A percentile compares a stretch with the other conserved stretches of the same genome.
These are phyloP conservation scores for Arthrobotrys iridis DNA, from an alignment of 2,329 filamentous ascomycete genomes.

Conservation along the genomic window DNA sequence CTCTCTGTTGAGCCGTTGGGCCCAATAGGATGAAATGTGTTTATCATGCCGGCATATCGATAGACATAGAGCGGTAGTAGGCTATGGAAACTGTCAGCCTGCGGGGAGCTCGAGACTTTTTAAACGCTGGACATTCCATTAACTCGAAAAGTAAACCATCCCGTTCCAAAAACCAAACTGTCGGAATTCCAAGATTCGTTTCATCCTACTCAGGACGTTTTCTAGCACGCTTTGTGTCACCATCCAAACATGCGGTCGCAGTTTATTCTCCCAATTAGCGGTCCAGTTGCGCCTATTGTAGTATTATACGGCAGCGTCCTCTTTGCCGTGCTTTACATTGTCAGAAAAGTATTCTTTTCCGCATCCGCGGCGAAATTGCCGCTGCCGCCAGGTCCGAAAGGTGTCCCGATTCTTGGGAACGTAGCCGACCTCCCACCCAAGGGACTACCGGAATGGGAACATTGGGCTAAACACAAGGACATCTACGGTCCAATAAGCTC, in stretches of 20 bases:
- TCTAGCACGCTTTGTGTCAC: neutral
- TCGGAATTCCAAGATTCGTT: neutral
- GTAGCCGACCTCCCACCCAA: constrained; percentile 60
- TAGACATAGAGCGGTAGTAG: no score
- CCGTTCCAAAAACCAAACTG: constrained; percentile 2
- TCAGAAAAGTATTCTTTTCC: constrained; percentile 7
- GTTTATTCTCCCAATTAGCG: constrained; percentile 1
- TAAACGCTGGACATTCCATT: neutral
- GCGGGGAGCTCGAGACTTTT: neutral
- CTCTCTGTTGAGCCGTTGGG: neutral
- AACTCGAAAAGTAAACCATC: neutral
- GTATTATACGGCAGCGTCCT: constrained; percentile 12
- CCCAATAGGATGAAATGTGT: neutral
- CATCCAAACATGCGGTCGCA: neutral
- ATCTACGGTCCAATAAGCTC: constrained; percentile 63
- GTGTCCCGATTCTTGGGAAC: constrained; percentile 60
- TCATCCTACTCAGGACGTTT: neutral
- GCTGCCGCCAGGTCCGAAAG: constrained; percentile 31
- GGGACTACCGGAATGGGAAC: constrained; percentile 62
- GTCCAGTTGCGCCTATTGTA: neutral
- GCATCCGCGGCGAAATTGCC: constrained; percentile 6
- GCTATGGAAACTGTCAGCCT: neutral
- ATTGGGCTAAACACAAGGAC: constrained; percentile 62
- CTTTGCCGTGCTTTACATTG: neutral
- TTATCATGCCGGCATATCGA: neutral